Evolutionary conservation across 805 yeast genomes (phyloP), one percentile per base, ranked within the genome.

Genomic region (Yarrowia divulgata): DNA sequence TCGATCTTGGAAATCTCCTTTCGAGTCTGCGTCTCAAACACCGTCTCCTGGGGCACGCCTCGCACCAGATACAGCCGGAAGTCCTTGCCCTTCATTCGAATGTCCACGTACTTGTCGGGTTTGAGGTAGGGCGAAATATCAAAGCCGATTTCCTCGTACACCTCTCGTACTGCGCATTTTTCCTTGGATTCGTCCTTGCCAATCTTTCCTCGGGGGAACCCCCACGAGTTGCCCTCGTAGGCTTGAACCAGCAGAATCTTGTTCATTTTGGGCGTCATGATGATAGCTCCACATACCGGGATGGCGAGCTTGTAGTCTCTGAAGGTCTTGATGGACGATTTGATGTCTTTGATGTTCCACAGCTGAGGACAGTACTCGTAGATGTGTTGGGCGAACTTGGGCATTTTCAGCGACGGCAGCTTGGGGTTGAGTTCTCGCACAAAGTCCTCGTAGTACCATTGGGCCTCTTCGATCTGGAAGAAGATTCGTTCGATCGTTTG

Each of bases 391-490:
- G 93, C 88, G 77, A 95, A 93, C 9, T 84, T 79, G 77, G 89
- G 90, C 85, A 93, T 87, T 75, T 88, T 90, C 82, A 93, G 80
- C 1, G 85, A 76, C 1, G 98, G 98, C 70, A 94, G 82, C 40
- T 83, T 78, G 3, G 95, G 93, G 77, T 92, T 90, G 74, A 88
- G 79, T 43, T 84, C 85, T 43, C 93, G 84, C 13, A 89, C 83
- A 74, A 89, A 93, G 79, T 95, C 99, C 63, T 90, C 85, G 79
- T 93, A 95, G 76, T 90, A 95, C 99, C 99, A 95, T 73, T 93
- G 97, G 1, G 99, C 99, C 78, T 95, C 98, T 81, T 95, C 99
- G 50, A 95, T 88, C 77, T 93, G 97, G 80, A 95, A 95, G 75
- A 93, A 86, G 34, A 93, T 90, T 75, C 99, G 84, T 76, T 82